Conservation (phyloP, 805 yeast genomes). For the Ogataea paraovalis region DNA sequence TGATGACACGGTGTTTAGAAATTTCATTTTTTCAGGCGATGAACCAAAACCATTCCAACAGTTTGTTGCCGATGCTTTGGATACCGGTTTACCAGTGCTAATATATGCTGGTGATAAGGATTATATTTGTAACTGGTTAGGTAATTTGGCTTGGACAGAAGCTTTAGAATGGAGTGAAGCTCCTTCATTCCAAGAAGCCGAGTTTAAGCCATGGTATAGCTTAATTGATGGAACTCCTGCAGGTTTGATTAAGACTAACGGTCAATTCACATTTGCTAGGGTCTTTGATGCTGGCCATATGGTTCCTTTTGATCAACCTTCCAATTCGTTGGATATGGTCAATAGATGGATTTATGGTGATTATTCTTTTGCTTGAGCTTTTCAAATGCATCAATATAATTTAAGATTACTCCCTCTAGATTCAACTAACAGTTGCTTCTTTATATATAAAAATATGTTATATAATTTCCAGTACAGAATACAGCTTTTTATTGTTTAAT, state of each 20-base stretch:
- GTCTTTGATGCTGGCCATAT: constrained; percentile 91
- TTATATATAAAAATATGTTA: too few relatives aligned
- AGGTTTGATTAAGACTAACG: constrained; percentile 42
- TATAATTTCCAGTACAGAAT: too few relatives aligned
- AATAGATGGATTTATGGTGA: constrained; percentile 82
- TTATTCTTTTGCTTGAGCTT: constrained; percentile 28
- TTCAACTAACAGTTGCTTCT: too few relatives aligned
- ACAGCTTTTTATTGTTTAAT: background rate
- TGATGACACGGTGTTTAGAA: constrained; percentile 71
- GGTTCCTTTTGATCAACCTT: constrained; percentile 92
- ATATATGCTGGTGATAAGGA: constrained; percentile 96
- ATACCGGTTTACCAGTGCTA: constrained; percentile 72
- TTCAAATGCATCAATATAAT: background rate
- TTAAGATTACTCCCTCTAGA: background rate
- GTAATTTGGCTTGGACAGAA: constrained; percentile 84
- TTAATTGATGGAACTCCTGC: constrained; percentile 26
- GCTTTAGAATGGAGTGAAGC: constrained; percentile 44
- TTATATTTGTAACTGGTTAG: constrained; percentile 95
- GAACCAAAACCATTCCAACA: constrained; percentile 88
- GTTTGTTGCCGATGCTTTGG: constrained; percentile 67
- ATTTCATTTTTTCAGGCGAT: constrained; percentile 84
- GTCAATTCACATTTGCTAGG: constrained; percentile 75
- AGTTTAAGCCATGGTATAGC: constrained; percentile 25
- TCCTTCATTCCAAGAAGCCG: constrained; percentile 16
- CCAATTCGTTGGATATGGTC: constrained; percentile 70